These are phyloP conservation scores for Breynia disticha DNA, from an alignment of 441 rosid species.

Conservation along the genomic window DNA sequence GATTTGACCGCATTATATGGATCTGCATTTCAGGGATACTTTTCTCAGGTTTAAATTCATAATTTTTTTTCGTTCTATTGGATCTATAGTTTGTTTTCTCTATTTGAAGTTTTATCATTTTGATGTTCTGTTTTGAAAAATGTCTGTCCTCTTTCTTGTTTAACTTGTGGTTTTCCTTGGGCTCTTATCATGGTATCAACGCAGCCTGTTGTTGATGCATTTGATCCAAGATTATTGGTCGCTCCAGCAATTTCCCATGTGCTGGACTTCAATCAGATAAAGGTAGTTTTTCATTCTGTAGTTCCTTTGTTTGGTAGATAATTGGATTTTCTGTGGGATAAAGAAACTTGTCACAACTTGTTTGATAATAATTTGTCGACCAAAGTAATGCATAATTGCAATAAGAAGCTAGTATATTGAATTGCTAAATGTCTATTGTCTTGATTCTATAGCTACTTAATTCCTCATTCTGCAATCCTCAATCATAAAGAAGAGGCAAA, in stretches of 20 bases:
- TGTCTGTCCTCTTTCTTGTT: not conserved
- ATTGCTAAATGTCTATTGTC: too few species aligned
- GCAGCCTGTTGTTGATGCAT: conserved; percentile 98
- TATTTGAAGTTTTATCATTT: too few species aligned
- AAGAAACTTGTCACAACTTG: too few species aligned
- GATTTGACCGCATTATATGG: conserved; percentile 70
- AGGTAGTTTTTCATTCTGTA: conserved; percentile 32
- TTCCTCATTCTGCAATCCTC: too few species aligned
- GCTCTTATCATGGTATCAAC: conserved; percentile 13
- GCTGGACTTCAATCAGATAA: conserved; percentile 59
- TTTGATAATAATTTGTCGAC: too few species aligned
- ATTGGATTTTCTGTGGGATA: not conserved
- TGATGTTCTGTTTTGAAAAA: not conserved
- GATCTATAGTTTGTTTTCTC: not conserved
- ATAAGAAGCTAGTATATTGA: too few species aligned
- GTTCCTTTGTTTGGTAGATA: not conserved
- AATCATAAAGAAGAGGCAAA: too few species aligned
- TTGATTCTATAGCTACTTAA: too few species aligned
- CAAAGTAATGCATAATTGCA: too few species aligned
- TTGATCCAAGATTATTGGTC: conserved; percentile 92
- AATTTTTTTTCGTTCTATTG: not conserved
- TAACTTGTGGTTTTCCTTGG: conserved; percentile 1
- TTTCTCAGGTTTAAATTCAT: conserved; percentile 79
- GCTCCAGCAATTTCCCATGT: conserved; percentile 62
- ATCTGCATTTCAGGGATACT: conserved; percentile 83